Percentiles rank a stretch among this genome's conserved stretches.
Conservation (phyloP, 306 rosid genomes). For the Lupinus albus region DNA sequence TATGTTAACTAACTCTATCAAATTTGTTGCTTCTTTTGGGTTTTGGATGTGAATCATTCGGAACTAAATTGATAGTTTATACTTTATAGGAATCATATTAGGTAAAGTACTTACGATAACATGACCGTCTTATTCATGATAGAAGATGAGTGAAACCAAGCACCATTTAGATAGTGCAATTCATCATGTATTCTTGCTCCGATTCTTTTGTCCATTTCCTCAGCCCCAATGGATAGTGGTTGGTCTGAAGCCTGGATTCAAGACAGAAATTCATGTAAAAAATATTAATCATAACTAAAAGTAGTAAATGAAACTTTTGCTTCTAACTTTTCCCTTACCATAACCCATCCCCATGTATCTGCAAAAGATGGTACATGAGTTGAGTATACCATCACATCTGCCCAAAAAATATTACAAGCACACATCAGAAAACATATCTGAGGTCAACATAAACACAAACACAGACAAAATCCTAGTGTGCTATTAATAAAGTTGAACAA, state of each 20-base stretch:
- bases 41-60: neutral
- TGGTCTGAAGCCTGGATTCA: conserved; percentile 78
- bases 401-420: neutral
- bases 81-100: no score
- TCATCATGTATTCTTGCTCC: conserved; percentile 72
- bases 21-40: neutral
- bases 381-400: conserved; percentile 83
- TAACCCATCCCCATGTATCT: conserved; percentile 99
- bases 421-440: neutral
- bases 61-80: no score
- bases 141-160: conserved; percentile 70
- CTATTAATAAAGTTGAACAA: no score
- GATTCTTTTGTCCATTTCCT: conserved; percentile 79
- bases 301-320: neutral
- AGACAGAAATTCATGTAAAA: conserved; percentile 2
- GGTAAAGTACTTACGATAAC: conserved; percentile 60
- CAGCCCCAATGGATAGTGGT: conserved; percentile 62
- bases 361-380: conserved; percentile 96
- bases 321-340: conserved; percentile 53
- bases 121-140: conserved; percentile 80
- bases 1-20: neutral
- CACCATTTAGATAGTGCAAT: conserved; percentile 67
- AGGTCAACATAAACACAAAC: neutral
- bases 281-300: neutral
- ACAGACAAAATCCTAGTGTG: no score